Conservation (phyloP, 257 asterid genomes). For the Paulownia fortunei region DNA sequence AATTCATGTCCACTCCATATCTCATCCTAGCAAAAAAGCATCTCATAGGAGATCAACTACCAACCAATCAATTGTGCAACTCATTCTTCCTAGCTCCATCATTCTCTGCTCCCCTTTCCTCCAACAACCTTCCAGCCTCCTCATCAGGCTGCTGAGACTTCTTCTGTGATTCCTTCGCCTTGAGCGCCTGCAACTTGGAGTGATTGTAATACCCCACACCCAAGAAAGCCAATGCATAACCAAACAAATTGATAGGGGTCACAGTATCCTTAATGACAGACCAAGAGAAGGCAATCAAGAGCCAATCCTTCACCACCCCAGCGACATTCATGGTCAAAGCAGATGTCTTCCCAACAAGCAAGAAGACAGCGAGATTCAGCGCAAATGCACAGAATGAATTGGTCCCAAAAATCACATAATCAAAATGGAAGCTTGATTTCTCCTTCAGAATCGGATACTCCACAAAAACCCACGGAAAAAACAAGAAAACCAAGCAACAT, state of each 20-base stretch:
- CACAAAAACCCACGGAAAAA: slow-evolving; percentile 62
- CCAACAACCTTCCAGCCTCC: slow-evolving; percentile 58
- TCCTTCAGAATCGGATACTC: slow-evolving; percentile 66
- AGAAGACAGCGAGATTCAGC: slow-evolving; percentile 67
- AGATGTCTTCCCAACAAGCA: slow-evolving; percentile 74
- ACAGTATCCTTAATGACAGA: slow-evolving; percentile 78
- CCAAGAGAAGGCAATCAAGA: slow-evolving; percentile 73
- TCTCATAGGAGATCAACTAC: not conserved
- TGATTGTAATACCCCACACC: slow-evolving; percentile 73
- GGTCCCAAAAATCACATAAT: slow-evolving; percentile 63
- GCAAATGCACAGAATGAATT: slow-evolving; percentile 72
- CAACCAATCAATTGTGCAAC: slow-evolving; percentile 35
- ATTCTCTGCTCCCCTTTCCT: slow-evolving; percentile 43
- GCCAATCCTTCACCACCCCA: slow-evolving; percentile 79
- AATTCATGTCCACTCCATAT: not conserved
- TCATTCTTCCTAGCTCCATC: slow-evolving; percentile 46
- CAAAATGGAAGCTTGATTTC: slow-evolving; percentile 57
- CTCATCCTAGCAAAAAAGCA: slow-evolving; percentile 25
- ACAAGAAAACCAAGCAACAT: slow-evolving; percentile 62
- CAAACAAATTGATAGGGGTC: slow-evolving; percentile 61
- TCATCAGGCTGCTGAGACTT: slow-evolving; percentile 52
- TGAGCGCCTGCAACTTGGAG: slow-evolving; percentile 59
- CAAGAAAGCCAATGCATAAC: slow-evolving; percentile 67
- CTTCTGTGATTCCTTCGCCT: slow-evolving; percentile 70
- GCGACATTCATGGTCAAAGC: slow-evolving; percentile 85